Percentiles rank a stretch among this genome's conserved stretches.
Evolutionary conservation across 2,329 filamentous ascomycete species (phyloP).

Genomic region (Aspergillus tanneri): DNA sequence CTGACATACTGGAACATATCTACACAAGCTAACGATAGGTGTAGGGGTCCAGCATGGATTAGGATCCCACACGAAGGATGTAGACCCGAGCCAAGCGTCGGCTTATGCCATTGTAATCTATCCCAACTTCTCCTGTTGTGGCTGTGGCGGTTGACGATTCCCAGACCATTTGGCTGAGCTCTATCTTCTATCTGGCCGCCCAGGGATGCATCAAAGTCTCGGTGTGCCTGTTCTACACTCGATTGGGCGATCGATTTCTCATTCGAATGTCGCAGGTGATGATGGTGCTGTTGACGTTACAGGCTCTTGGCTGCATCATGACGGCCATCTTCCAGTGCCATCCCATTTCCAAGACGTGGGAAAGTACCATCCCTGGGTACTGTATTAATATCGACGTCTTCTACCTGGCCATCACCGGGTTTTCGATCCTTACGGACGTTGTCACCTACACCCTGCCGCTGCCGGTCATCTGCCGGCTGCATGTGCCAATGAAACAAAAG

Average conservation of each 20-base stretch:
- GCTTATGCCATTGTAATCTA: conserved; percentile 14
- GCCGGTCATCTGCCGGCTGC: conserved; percentile 46
- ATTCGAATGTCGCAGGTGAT: conserved; percentile 40
- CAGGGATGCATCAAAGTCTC: conserved; percentile 52
- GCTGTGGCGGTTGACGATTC: neutral
- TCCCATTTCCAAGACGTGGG: conserved; percentile 44
- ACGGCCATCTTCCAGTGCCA: conserved; percentile 48
- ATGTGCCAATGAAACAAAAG: conserved; percentile 51
- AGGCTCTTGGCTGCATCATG: conserved; percentile 44
- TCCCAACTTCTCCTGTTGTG: no score
- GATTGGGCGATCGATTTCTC: conserved; percentile 43
- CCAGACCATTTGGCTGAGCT: conserved; percentile 48
- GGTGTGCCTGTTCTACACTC: conserved; percentile 48
- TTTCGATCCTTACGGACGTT: conserved; percentile 62
- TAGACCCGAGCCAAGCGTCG: conserved; percentile 10
- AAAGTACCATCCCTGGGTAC: conserved; percentile 32
- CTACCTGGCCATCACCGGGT: conserved; percentile 55
- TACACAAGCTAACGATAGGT: neutral
- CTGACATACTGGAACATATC: no score
- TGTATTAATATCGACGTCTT: conserved; percentile 53
- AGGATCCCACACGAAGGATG: conserved; percentile 17
- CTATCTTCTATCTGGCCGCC: conserved; percentile 50
- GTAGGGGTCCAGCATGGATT: conserved; percentile 20
- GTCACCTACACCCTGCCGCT: conserved; percentile 55
- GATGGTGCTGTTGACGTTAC: conserved; percentile 42